phyloP scores from a whole-genome alignment of 176 grass and related monocot genomes.

The Triticum turgidum region DNA sequence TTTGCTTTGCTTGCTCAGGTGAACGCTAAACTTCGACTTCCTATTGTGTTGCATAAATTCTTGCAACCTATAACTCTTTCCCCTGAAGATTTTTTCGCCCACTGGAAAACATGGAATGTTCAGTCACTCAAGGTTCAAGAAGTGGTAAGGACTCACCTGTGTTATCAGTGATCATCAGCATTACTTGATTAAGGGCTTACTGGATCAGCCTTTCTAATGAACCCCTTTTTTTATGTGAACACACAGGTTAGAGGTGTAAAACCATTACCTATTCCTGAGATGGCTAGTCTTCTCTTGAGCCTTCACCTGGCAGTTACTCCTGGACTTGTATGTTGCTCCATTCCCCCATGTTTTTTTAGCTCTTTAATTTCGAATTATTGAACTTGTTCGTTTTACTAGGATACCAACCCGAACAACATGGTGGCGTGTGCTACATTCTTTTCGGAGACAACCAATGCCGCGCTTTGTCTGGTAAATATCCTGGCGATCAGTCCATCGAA shows the following conservation, averaged over 20 bases:
- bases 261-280: slow-evolving; percentile 79
- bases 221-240: slow-evolving; percentile 9
- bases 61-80: slow-evolving; percentile 78
- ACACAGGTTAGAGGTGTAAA: slow-evolving; percentile 92
- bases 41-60: slow-evolving; percentile 90
- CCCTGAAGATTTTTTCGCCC: slow-evolving; percentile 91
- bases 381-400: slow-evolving; percentile 49
- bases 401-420: slow-evolving; percentile 94
- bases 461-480: slow-evolving; percentile 92
- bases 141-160: slow-evolving; percentile 67
- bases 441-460: slow-evolving; percentile 73
- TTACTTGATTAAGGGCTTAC: slow-evolving; percentile 7
- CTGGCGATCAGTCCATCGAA: not conserved
- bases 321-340: slow-evolving; percentile 73
- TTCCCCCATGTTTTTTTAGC: not conserved
- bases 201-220: slow-evolving; percentile 23
- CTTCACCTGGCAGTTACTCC: slow-evolving; percentile 85
- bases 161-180: not conserved
- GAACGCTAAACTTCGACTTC: slow-evolving; percentile 74
- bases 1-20: slow-evolving; percentile 57
- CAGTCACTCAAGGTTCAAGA: slow-evolving; percentile 92
- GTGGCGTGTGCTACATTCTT: slow-evolving; percentile 85
- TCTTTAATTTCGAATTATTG: slow-evolving; percentile 27
- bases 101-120: slow-evolving; percentile 88
- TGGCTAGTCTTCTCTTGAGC: slow-evolving; percentile 73